Conservation (phyloP, 2,329 filamentous ascomycete genomes). For the Achaetomium macrosporum region DNA sequence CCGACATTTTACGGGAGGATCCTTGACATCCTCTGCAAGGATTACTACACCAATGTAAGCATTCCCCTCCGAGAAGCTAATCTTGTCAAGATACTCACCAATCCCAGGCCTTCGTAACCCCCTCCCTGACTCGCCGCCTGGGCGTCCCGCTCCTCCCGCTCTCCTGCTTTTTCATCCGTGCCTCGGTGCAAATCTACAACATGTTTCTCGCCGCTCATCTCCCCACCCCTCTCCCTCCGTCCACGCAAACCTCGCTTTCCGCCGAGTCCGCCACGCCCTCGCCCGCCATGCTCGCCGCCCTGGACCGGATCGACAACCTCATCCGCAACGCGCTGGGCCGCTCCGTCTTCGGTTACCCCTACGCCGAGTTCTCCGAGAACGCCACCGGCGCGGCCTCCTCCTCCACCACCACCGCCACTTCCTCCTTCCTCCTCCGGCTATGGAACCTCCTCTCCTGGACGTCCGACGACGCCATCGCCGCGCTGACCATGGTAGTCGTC, state of each 20-base stretch:
- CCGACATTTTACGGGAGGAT: conserved; percentile 84
- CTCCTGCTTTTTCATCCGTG: conserved; percentile 90
- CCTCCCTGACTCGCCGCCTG: conserved; percentile 81
- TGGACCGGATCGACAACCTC: conserved; percentile 72
- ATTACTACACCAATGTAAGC: conserved; percentile 89
- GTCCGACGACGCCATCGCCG: conserved; percentile 67
- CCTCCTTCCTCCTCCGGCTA: conserved; percentile 32
- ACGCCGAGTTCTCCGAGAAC: conserved; percentile 24
- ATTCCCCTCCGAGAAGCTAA: conserved; percentile 1
- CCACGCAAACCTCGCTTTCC: conserved; percentile 59
- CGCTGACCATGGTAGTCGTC: conserved; percentile 76
- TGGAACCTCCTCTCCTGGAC: conserved; percentile 49
- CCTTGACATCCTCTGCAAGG: conserved; percentile 89
- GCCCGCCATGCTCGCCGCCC: conserved; percentile 67
- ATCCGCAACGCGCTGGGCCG: conserved; percentile 72
- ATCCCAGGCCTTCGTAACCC: conserved; percentile 73
- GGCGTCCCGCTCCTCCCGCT: conserved; percentile 88
- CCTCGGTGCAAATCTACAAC: conserved; percentile 91
- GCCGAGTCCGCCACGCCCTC: conserved; percentile 57
- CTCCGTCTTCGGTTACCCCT: conserved; percentile 59
- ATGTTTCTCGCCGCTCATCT: conserved; percentile 93
- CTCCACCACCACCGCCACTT: conserved; percentile 18
- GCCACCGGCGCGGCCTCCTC: conserved; percentile 7
- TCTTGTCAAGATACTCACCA: conserved; percentile 9
- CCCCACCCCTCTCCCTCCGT: conserved; percentile 62